Conservation (phyloP, 2,329 filamentous ascomycete genomes). For the Sphaerostilbella broomeana region DNA sequence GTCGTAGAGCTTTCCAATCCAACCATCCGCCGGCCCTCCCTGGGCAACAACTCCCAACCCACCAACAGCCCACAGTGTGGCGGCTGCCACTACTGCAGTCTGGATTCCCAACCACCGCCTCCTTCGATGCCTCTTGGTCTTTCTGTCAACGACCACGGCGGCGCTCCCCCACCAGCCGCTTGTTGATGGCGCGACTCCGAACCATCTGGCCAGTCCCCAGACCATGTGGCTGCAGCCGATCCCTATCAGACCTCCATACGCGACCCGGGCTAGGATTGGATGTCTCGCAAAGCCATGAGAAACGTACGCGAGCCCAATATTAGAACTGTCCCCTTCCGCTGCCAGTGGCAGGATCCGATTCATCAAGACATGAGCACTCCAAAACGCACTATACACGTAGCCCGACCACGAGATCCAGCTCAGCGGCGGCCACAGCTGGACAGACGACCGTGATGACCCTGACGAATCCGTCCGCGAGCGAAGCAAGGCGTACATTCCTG, state of each 20-base stretch:
- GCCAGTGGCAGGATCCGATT: conserved; percentile 70
- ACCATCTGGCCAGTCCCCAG: conserved; percentile 81
- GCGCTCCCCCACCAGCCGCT: conserved; percentile 41
- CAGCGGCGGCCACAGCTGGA: conserved; percentile 58
- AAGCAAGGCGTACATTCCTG: conserved; percentile 39
- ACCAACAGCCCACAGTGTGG: conserved; percentile 72
- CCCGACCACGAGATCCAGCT: conserved; percentile 67
- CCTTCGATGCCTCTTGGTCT: conserved; percentile 48
- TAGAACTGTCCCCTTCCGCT: conserved; percentile 78
- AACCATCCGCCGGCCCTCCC: conserved; percentile 63
- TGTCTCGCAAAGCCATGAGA: conserved; percentile 76
- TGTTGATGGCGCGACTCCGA: conserved; percentile 55
- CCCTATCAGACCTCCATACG: conserved; percentile 62
- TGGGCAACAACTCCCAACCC: conserved; percentile 71
- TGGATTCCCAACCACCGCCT: conserved; percentile 68
- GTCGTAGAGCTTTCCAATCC: conserved; percentile 77
- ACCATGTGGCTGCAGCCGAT: conserved; percentile 70
- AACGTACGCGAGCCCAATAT: conserved; percentile 77
- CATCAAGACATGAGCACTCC: conserved; percentile 65
- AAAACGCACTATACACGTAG: conserved; percentile 59
- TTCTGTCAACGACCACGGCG: conserved; percentile 40
- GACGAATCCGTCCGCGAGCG: conserved; percentile 26
- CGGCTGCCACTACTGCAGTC: conserved; percentile 49
- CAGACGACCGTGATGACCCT: conserved; percentile 20
- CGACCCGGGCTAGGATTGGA: conserved; percentile 56